Evolutionary conservation across 2,329 filamentous ascomycete species (phyloP).

Genomic region (Fusarium fracticaudum): DNA sequence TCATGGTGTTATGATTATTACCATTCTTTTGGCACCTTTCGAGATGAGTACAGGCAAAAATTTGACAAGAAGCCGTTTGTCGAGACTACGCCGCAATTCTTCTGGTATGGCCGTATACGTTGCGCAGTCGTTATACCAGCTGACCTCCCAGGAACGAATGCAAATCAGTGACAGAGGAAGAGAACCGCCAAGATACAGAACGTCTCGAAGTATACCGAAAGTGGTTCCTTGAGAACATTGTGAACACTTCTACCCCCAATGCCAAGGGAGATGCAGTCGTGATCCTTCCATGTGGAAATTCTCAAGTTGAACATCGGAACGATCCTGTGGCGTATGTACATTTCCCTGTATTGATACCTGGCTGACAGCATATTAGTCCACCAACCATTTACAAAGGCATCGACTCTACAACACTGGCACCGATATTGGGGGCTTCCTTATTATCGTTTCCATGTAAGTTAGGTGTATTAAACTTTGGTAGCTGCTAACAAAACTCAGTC

Average conservation of each 20-base stretch:
- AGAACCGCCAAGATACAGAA: slow-evolving; percentile 14
- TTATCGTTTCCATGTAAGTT: slow-evolving; percentile 50
- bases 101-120: slow-evolving; percentile 41
- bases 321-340: slow-evolving; percentile 40
- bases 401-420: slow-evolving; percentile 41
- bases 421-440: slow-evolving; percentile 45
- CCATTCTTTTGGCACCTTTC: slow-evolving; percentile 44
- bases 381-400: slow-evolving; percentile 41
- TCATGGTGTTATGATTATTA: slow-evolving; percentile 49
- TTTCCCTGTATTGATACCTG: slow-evolving; percentile 1
- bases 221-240: slow-evolving; percentile 48
- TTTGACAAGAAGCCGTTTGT: slow-evolving; percentile 41
- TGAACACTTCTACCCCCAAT: slow-evolving; percentile 27
- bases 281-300: slow-evolving; percentile 42
- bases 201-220: slow-evolving; percentile 43
- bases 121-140: neutral
- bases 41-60: slow-evolving; percentile 35
- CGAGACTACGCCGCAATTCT: slow-evolving; percentile 42
- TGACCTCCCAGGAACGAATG: slow-evolving; percentile 36
- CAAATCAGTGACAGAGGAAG: slow-evolving; percentile 1
- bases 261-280: slow-evolving; percentile 38
- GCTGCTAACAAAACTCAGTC: slow-evolving; percentile 37
- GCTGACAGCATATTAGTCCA: slow-evolving; percentile 39
- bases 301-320: slow-evolving; percentile 40
- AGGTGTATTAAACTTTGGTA: neutral